A percentile compares a stretch with the other conserved stretches of the same genome.
Evolutionary conservation across 495 filamentous ascomycete species (phyloP).

Genomic region (Xylaria venustula): DNA sequence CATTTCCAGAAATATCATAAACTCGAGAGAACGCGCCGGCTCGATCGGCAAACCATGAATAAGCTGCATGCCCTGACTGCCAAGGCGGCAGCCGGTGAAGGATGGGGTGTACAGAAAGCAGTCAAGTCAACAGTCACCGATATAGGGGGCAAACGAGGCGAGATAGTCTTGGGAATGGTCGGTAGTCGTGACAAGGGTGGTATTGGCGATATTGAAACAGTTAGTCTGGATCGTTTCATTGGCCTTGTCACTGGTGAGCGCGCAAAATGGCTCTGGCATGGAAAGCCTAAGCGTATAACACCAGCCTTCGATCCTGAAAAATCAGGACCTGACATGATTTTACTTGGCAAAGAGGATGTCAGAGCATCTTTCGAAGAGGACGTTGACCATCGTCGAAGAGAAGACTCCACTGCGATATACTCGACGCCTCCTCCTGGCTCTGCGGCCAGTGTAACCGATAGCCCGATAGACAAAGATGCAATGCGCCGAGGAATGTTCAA

Average conservation of each 20-base stretch:
- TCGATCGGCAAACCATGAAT: slow-evolving; percentile 82
- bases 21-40: slow-evolving; percentile 67
- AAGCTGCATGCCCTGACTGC: slow-evolving; percentile 77
- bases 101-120: slow-evolving; percentile 74
- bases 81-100: slow-evolving; percentile 79
- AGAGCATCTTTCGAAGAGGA: slow-evolving; percentile 48
- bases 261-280: slow-evolving; percentile 91
- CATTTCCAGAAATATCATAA: slow-evolving; percentile 90
- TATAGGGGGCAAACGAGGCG: slow-evolving; percentile 89
- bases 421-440: slow-evolving; percentile 38
- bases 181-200: slow-evolving; percentile 83
- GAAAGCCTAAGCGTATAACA: slow-evolving; percentile 68
- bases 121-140: slow-evolving; percentile 95
- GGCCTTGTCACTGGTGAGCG: slow-evolving; percentile 73
- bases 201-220: slow-evolving; percentile 87
- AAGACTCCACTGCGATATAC: slow-evolving; percentile 39
- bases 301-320: slow-evolving; percentile 51
- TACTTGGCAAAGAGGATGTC: slow-evolving; percentile 62
- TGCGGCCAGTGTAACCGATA: slow-evolving; percentile 40
- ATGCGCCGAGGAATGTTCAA: slow-evolving; percentile 70
- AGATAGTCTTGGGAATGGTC: slow-evolving; percentile 91
- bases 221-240: slow-evolving; percentile 82
- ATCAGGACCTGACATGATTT: slow-evolving; percentile 52
- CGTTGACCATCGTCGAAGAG: slow-evolving; percentile 36
- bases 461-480: slow-evolving; percentile 61